These are phyloP conservation scores for Solanum aculeatissimum DNA, from an alignment of 305 asterid species.

Conservation along the genomic window DNA sequence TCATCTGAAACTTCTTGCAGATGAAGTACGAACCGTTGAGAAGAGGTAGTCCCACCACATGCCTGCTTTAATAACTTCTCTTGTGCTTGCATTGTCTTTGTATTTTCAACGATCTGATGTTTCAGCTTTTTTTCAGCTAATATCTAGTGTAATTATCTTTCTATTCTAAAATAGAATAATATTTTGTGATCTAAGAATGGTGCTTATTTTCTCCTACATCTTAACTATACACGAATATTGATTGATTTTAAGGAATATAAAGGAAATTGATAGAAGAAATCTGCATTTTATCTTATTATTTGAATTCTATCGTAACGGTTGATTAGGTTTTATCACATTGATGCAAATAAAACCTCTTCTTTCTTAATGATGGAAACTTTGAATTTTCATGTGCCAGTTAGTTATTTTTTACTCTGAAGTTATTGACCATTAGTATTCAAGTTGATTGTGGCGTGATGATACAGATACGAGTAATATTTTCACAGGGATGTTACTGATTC, in stretches of 20 bases:
- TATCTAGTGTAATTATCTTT: not conserved
- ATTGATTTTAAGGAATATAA: not conserved
- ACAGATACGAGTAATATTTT: not conserved
- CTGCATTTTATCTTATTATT: not conserved
- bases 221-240: not conserved
- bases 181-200: not conserved
- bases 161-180: not conserved
- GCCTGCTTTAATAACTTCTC: not conserved
- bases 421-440: not conserved
- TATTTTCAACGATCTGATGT: not conserved
- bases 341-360: not conserved
- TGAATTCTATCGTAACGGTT: not conserved
- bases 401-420: not conserved
- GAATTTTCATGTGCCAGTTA: not conserved
- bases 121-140: not conserved
- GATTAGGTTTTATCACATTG: not conserved
- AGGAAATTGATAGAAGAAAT: not conserved
- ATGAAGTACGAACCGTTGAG: slow-evolving; percentile 29
- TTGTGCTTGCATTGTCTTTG: not conserved
- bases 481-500: not conserved
- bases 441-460: not conserved
- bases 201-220: not conserved
- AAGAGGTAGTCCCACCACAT: slow-evolving; percentile 39
- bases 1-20: slow-evolving; percentile 34
- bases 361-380: not conserved